Conservation (phyloP, 73 alveolate species). For the Tetrahymena borealis region DNA sequence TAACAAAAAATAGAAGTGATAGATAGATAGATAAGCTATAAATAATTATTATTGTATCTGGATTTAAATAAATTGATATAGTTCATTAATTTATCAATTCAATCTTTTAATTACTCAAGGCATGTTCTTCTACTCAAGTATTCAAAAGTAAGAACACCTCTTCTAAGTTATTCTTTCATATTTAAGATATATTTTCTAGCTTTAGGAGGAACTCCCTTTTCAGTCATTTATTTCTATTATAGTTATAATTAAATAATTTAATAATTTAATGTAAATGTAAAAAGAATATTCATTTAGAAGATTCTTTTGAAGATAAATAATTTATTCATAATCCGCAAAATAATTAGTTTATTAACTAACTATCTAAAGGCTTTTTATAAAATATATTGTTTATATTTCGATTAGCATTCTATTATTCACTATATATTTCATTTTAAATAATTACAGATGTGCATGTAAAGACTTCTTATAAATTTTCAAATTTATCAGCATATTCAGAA, state of each 20-base stretch:
- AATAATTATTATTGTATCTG: background rate
- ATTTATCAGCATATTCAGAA: conserved; percentile 66
- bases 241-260: too few species aligned
- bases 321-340: too few species aligned
- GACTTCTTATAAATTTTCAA: conserved; percentile 56
- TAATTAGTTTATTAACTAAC: too few species aligned
- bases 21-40: background rate
- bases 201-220: conserved; percentile 53
- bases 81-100: background rate
- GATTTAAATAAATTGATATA: background rate
- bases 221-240: conserved; percentile 49
- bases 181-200: conserved; percentile 52
- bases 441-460: conserved; percentile 41
- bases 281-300: background rate
- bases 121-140: conserved; percentile 58
- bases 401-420: too few species aligned
- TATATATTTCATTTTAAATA: background rate
- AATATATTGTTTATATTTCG: too few species aligned
- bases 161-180: conserved; percentile 51
- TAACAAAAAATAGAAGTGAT: too few species aligned
- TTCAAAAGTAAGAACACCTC: conserved; percentile 64
- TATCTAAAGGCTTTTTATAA: too few species aligned
- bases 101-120: background rate
- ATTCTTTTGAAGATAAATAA: conserved; percentile 10
- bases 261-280: too few species aligned